phyloP scores from a whole-genome alignment of 257 asterid genomes.

The Nicotiana knightiana region DNA sequence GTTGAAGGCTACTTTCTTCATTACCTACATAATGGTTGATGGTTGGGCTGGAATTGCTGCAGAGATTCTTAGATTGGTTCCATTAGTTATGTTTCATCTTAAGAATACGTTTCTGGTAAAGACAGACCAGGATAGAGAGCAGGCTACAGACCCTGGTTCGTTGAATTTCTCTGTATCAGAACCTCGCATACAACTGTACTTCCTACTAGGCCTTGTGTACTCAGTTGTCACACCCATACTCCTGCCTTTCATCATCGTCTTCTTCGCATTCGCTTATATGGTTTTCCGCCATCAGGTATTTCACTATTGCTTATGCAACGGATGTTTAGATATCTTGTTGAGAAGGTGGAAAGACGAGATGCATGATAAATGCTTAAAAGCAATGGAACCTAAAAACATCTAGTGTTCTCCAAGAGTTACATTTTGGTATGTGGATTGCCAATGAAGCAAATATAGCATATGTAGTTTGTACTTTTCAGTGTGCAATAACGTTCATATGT shows the following conservation, averaged over 20 bases:
- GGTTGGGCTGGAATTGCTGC: constrained; percentile 28
- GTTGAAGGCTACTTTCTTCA: constrained; percentile 22
- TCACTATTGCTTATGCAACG: neutral
- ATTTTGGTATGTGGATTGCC: neutral
- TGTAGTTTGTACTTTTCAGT: neutral
- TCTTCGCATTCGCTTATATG: constrained; percentile 16
- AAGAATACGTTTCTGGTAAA: constrained; percentile 20
- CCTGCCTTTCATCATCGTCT: constrained; percentile 21
- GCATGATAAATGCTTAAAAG: neutral
- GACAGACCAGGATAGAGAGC: constrained; percentile 19
- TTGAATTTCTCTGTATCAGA: constrained; percentile 6
- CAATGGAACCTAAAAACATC: neutral
- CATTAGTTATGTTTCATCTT: constrained; percentile 14
- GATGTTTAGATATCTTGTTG: neutral
- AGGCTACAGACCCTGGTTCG: constrained; percentile 23
- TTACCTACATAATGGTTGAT: constrained; percentile 24
- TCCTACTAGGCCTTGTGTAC: constrained; percentile 15
- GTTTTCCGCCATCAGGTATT: constrained; percentile 19
- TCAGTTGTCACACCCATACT: constrained; percentile 14
- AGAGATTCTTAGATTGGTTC: constrained; percentile 4
- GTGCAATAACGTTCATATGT: neutral
- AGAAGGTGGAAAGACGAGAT: neutral
- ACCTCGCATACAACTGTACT: constrained; percentile 15
- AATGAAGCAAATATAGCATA: neutral
- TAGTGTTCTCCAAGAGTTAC: neutral